These are phyloP conservation scores for Tylopilus balloui DNA, from an alignment of 768 basidiomycete genomes.

Conservation along the genomic window DNA sequence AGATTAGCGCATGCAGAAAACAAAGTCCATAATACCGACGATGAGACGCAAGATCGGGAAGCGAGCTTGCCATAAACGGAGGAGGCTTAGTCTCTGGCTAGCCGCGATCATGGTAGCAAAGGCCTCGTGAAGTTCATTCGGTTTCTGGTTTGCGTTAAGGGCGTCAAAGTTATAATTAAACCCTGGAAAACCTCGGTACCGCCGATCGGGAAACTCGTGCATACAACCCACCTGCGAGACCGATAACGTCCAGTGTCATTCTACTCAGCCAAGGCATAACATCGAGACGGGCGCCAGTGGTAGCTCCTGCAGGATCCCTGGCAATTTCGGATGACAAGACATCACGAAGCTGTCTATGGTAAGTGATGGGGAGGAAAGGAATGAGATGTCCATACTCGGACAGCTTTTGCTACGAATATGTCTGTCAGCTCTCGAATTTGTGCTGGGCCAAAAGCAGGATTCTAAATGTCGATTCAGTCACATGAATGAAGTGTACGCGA, in stretches of 20 bases:
- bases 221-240: conserved; percentile 31
- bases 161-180: conserved; percentile 36
- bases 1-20: not conserved
- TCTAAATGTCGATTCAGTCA: conserved; percentile 33
- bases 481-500: not conserved
- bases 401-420: conserved; percentile 54
- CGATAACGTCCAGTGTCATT: conserved; percentile 38
- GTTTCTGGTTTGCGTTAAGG: conserved; percentile 22
- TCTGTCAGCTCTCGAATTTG: conserved; percentile 57
- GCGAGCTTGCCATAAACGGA: conserved; percentile 32
- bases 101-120: conserved; percentile 26
- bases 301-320: conserved; percentile 17
- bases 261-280: conserved; percentile 31
- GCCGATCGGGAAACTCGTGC: not conserved
- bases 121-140: conserved; percentile 32
- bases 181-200: conserved; percentile 10
- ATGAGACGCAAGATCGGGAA: conserved; percentile 38
- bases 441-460: conserved; percentile 61
- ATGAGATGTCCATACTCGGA: conserved; percentile 34
- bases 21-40: conserved; percentile 26
- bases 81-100: conserved; percentile 2
- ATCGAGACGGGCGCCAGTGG: conserved; percentile 22
- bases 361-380: not conserved
- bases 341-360: conserved; percentile 38
- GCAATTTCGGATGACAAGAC: conserved; percentile 36